Conservation (phyloP, 768 basidiomycete genomes). For the Pleurotus djamor region DNA sequence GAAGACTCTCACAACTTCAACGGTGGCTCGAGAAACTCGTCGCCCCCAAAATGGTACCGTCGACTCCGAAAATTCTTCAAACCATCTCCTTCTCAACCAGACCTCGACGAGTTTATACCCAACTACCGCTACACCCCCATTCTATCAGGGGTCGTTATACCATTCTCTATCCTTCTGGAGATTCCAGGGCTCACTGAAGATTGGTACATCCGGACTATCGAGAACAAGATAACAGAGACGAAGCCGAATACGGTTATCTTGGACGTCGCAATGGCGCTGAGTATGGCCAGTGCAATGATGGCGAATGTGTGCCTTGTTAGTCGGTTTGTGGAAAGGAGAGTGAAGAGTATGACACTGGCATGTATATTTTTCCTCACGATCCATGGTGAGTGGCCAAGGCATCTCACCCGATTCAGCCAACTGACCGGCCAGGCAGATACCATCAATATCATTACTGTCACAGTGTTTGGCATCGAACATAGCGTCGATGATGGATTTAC, state of each 20-base stretch:
- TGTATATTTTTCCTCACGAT: constrained; percentile 64
- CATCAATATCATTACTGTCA: constrained; percentile 62
- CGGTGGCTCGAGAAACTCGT: no score
- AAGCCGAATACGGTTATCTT: constrained; percentile 56
- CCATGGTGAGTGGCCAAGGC: constrained; percentile 50
- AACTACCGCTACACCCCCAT: constrained; percentile 66
- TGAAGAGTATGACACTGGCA: constrained; percentile 60
- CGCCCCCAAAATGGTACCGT: constrained; percentile 11
- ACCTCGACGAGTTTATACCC: constrained; percentile 37
- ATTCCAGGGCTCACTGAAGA: constrained; percentile 77
- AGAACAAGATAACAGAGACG: constrained; percentile 41
- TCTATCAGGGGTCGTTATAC: constrained; percentile 64
- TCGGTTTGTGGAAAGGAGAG: constrained; percentile 70
- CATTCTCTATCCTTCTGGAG: constrained; percentile 79
- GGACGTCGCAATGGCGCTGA: constrained; percentile 58
- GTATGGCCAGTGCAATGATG: constrained; percentile 63
- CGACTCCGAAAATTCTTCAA: constrained; percentile 13
- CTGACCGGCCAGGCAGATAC: constrained; percentile 45
- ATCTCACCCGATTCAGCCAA: neutral
- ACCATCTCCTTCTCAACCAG: constrained; percentile 18
- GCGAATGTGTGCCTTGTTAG: constrained; percentile 68
- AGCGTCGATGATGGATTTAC: constrained; percentile 66
- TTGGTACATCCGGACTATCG: constrained; percentile 65
- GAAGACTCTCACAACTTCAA: no score
- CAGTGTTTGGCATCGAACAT: constrained; percentile 61